Base-by-base conservation (phyloP, 106 monocot genomes). In the Dendrobium catenatum region DNA sequence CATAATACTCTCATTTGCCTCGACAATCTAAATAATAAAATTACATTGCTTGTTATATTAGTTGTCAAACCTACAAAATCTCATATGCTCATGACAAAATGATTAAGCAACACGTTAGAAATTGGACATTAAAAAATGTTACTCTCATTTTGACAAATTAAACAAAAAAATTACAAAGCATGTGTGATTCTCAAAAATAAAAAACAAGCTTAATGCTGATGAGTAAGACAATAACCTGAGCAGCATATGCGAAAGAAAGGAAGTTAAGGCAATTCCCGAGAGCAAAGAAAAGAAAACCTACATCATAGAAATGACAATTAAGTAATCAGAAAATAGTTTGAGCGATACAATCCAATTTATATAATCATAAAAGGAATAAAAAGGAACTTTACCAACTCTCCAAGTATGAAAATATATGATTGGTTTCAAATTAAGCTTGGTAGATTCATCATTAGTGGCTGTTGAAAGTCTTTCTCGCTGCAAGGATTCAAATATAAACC, bases 241-340 rank as follows among this genome's bases (percentile, higher is more conserved):
- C 97, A 86, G 97, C 97, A 89, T 94, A 98, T 84, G 82, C 94
- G 89, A 98, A 95, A 68, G 97, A 98, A 76, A 98, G 46, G 73
- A 98, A 98, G 77, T 98, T 98, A 41, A 98, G 92, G 81, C 94
- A 92, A 77, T 98, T 98, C 55, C 97, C 97, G 16, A 93, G 27
- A 81, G 86, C 86, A 85, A 98, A 98, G 78, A 94, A 85, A 4
- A 91, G 76, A 82, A 98, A 89, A 79, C 97, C 97, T 98, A 86
- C 79, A 89, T 26, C 10, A 27, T 11, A 82, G 26, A 42, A 27
- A 15, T 29, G 22, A 5, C 9, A 74, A 79, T 67, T 41, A 76
- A 84, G 20, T 51, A 54, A 77, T 11, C 47, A 17, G 61, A 76
- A 48, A 37, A 44, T 26, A 77, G 7, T 74, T 64, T 72, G 8